These are phyloP conservation scores for Gynostemma pentaphyllum DNA, from an alignment of 306 rosid species.

Conservation along the genomic window DNA sequence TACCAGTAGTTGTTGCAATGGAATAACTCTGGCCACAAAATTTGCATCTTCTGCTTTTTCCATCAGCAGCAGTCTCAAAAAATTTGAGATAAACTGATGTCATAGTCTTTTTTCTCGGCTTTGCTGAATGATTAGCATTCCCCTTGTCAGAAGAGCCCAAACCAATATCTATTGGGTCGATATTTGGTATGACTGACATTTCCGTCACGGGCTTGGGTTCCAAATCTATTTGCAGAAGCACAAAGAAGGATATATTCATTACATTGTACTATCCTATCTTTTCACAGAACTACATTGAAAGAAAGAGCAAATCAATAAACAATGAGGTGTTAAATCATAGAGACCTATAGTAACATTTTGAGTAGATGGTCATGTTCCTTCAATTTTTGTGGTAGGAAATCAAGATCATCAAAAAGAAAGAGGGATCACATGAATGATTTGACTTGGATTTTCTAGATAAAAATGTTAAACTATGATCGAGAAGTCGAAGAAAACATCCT, in stretches of 20 bases:
- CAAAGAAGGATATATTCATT: slow-evolving; percentile 5
- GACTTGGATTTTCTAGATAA: background rate
- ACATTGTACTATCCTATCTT: slow-evolving; percentile 11
- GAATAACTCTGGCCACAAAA: slow-evolving; percentile 95
- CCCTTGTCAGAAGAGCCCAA: slow-evolving; percentile 60
- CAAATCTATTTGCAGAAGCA: slow-evolving; percentile 31
- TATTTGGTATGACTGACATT: slow-evolving; percentile 43
- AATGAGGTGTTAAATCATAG: background rate
- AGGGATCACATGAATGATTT: background rate
- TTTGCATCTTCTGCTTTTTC: slow-evolving; percentile 81
- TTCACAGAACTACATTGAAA: background rate
- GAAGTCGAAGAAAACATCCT: no score
- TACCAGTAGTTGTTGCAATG: slow-evolving; percentile 91
- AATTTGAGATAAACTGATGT: slow-evolving; percentile 88
- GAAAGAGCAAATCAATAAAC: background rate
- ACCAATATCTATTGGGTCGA: slow-evolving; percentile 54
- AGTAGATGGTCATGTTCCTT: background rate
- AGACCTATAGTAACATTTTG: background rate
- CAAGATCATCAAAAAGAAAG: background rate
- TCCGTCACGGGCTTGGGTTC: slow-evolving; percentile 75
- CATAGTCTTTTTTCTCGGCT: slow-evolving; percentile 92
- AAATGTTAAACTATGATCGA: no score
- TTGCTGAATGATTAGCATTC: slow-evolving; percentile 32
- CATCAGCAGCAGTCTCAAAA: slow-evolving; percentile 85
- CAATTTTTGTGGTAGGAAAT: background rate